Base-by-base conservation (phyloP, 306 rosid genomes). In the Casuarina equisetifolia region DNA sequence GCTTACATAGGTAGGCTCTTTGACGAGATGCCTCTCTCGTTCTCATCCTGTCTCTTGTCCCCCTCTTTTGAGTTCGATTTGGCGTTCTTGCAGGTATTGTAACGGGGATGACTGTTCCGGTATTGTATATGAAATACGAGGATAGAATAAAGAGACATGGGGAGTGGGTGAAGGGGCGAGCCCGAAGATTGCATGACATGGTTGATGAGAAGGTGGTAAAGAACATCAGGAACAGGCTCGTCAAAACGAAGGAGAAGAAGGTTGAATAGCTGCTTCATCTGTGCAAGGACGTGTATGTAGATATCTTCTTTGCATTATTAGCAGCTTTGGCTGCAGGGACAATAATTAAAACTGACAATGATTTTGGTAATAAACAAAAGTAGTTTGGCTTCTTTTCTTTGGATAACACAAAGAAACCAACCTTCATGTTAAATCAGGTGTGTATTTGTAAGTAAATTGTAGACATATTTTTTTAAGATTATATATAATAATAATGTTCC, bases 191-290 rank as follows among this genome's bases (percentile, higher is more conserved):
- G n/a, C 81, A 85, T 40, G 85, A 88, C 72, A 79, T 78, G 53
- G 9, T 90, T 45, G 87, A 90, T 66, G 91, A 86, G 10, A 92
- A 84, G 84, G 85, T 90, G 36, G 49, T 84, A 11, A 79, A 81
- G 78, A 88, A 88, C 61, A 67, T 84, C 19, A 84, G 50, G 72
- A 72, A 53, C 70, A 86, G 51, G 83, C 61, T 86, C 44, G 10
- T 39, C 16, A 42, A 38, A 35, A 68, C 38, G 38, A 70, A 71
- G 75, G 84, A 51, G 48, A 89, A 89, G 79, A 91, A 89, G 75
- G 53, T 50, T 19, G 86, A 87, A 52, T 87, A 78, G 74, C 54
- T 32, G 38, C 39, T 17, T 43, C 48, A 79, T 57, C 15, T 11
- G 35, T 32, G 42, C 7, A 17, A 3, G 70, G 11, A 38, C 13